phyloP scores from a whole-genome alignment of 768 basidiomycete genomes.

The Lactarius tabidus region DNA sequence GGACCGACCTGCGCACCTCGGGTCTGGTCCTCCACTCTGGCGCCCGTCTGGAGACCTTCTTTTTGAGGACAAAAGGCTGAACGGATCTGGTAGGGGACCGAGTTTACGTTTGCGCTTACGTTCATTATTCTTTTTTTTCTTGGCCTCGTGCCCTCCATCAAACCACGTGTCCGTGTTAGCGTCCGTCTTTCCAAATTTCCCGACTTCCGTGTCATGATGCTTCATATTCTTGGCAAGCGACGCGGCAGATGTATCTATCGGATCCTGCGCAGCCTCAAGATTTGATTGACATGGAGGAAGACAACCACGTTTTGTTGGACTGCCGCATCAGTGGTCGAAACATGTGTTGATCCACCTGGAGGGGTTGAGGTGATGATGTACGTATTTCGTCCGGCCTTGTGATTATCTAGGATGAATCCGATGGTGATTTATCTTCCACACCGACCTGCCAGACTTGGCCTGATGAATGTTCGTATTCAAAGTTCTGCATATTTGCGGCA shows the following conservation, averaged over 20 bases:
- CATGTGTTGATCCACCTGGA: neutral
- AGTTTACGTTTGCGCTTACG: neutral
- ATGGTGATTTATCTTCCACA: neutral
- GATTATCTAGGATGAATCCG: neutral
- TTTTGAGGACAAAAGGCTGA: neutral
- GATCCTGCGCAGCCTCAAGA: neutral
- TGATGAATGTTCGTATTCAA: too few species aligned
- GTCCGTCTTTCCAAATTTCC: neutral
- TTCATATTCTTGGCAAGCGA: neutral
- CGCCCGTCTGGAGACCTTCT: neutral
- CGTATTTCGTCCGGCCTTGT: neutral
- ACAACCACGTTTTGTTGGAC: neutral
- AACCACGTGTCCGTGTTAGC: constrained; percentile 18
- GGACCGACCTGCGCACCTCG: neutral
- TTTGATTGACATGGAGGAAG: constrained; percentile 1
- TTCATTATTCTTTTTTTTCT: neutral
- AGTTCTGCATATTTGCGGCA: neutral
- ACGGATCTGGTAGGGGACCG: neutral
- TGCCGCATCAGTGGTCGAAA: neutral
- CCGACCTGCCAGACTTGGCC: neutral
- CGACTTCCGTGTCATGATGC: neutral
- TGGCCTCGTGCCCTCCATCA: constrained; percentile 19
- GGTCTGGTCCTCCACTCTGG: neutral
- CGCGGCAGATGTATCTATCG: neutral
- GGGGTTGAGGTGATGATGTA: neutral